Evolutionary conservation across 2,329 filamentous ascomycete species (phyloP).

Genomic region (Raffaelea arxii): DNA sequence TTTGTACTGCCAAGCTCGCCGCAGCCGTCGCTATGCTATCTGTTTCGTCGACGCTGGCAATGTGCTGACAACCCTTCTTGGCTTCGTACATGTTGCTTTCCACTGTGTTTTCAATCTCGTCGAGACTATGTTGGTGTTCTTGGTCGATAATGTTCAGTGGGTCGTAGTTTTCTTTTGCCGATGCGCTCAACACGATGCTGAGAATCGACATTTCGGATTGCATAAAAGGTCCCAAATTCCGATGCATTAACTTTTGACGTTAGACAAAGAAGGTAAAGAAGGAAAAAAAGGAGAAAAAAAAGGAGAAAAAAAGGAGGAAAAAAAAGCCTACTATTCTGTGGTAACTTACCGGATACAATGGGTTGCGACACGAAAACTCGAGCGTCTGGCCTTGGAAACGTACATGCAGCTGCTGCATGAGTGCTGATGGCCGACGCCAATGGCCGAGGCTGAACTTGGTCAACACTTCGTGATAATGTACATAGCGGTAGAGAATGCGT

Average conservation of each 20-base stretch:
- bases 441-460: constrained; percentile 17
- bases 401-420: neutral
- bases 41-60: neutral
- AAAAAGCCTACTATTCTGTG: neutral
- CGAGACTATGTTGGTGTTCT: neutral
- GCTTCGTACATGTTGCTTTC: neutral
- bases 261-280: too few species aligned
- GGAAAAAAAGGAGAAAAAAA: too few species aligned
- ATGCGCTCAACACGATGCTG: neutral
- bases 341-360: constrained; percentile 1
- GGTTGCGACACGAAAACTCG: constrained; percentile 1
- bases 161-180: neutral
- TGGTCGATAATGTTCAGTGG: neutral
- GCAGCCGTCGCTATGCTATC: neutral
- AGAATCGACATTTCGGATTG: constrained; percentile 6
- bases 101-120: neutral
- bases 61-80: neutral
- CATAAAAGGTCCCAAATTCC: neutral
- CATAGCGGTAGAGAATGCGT: constrained; percentile 17
- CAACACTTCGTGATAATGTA: constrained; percentile 20
- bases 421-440: constrained; percentile 13
- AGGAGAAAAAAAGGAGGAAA: too few species aligned
- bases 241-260: neutral
- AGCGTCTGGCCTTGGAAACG: neutral
- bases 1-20: constrained; percentile 3